Evolutionary conservation across 805 yeast species (phyloP).

Genomic region (Hanseniaspora taiwanica): DNA sequence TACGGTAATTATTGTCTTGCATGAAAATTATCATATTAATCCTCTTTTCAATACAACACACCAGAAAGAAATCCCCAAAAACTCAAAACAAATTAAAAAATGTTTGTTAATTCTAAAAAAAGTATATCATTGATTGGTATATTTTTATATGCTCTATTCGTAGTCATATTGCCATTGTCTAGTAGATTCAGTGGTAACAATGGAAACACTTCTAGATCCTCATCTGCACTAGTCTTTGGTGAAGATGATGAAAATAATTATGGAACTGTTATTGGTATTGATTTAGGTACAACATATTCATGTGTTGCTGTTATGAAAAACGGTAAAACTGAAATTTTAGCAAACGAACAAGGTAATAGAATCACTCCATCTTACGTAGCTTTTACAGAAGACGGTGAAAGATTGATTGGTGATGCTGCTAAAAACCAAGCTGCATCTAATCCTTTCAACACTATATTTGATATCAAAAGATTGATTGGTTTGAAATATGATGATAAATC

Average conservation of each 20-base stretch:
- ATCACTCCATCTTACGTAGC: slow-evolving; percentile 93
- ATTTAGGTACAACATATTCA: slow-evolving; percentile 93
- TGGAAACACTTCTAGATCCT: slow-evolving; percentile 1
- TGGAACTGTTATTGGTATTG: slow-evolving; percentile 79
- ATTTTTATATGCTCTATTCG: slow-evolving; percentile 18
- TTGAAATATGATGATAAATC: slow-evolving; percentile 62
- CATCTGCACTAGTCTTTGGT: slow-evolving; percentile 13
- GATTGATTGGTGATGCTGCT: slow-evolving; percentile 93
- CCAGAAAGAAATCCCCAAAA: background rate
- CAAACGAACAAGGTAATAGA: slow-evolving; percentile 96
- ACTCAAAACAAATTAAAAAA: background rate
- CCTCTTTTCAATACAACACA: background rate
- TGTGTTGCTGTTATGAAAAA: slow-evolving; percentile 85
- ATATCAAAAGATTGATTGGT: slow-evolving; percentile 86
- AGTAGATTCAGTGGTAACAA: background rate
- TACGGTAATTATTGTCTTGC: too few species aligned
- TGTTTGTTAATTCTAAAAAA: background rate
- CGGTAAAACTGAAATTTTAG: slow-evolving; percentile 83
- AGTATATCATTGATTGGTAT: background rate
- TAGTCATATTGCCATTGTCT: slow-evolving; percentile 18
- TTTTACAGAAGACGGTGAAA: slow-evolving; percentile 80
- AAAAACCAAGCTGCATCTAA: slow-evolving; percentile 90
- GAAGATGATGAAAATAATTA: slow-evolving; percentile 32
- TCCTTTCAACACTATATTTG: slow-evolving; percentile 77
- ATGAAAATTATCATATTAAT: background rate